Conservation (phyloP, 495 filamentous ascomycete genomes). For the Podospora pseudocomata region DNA sequence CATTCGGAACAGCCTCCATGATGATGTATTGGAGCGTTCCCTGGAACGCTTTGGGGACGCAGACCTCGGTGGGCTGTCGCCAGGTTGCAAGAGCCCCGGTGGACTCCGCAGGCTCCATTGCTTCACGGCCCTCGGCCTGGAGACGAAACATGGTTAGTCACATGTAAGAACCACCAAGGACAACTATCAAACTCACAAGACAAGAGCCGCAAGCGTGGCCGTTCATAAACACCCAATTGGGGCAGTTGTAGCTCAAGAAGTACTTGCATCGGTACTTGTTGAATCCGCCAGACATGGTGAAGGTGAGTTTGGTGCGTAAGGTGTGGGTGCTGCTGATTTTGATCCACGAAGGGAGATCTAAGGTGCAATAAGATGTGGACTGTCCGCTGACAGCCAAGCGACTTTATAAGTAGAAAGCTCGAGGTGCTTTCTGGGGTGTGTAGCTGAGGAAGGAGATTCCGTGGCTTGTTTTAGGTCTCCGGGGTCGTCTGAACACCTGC, state of each 20-base stretch:
- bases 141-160: not conserved
- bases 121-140: slow-evolving; percentile 49
- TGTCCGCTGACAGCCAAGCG: slow-evolving; percentile 34
- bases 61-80: slow-evolving; percentile 27
- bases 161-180: not conserved
- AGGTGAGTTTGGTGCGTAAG: not conserved
- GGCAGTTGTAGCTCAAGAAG: slow-evolving; percentile 55
- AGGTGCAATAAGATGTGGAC: not conserved
- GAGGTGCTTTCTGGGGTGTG: not conserved
- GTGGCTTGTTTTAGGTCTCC: not conserved
- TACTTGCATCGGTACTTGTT: slow-evolving; percentile 62
- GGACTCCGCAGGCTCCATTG: slow-evolving; percentile 28
- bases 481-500: not conserved
- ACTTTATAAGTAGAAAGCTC: not conserved
- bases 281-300: slow-evolving; percentile 55
- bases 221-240: slow-evolving; percentile 61
- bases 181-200: slow-evolving; percentile 42
- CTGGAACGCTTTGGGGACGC: slow-evolving; percentile 42
- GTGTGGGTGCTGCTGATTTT: not conserved
- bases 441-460: not conserved
- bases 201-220: slow-evolving; percentile 54
- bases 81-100: slow-evolving; percentile 3
- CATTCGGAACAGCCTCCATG: slow-evolving; percentile 41
- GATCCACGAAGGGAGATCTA: not conserved
- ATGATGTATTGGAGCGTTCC: slow-evolving; percentile 44